phyloP scores from a whole-genome alignment of 176 grass and related monocot genomes.

The Avena eriantha region DNA sequence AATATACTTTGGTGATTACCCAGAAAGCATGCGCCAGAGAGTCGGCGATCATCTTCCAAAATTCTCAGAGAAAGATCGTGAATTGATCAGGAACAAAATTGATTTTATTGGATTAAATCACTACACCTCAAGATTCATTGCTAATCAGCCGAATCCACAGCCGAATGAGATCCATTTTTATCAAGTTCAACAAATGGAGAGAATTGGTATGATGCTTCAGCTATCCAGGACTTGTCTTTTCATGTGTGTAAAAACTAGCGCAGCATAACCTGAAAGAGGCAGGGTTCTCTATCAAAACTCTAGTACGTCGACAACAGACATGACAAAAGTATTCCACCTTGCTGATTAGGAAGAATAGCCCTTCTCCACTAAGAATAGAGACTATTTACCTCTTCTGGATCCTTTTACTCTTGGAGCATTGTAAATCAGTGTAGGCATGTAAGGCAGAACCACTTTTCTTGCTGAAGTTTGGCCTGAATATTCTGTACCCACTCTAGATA shows the following conservation, averaged over 20 bases:
- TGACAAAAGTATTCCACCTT: not conserved
- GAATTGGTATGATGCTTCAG: slow-evolving; percentile 62
- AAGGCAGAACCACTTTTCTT: not conserved
- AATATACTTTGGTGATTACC: slow-evolving; percentile 94
- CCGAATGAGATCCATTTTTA: slow-evolving; percentile 67
- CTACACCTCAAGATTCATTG: slow-evolving; percentile 90
- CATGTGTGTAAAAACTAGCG: not conserved
- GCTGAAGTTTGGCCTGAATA: slow-evolving; percentile 18
- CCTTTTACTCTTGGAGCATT: slow-evolving; percentile 1
- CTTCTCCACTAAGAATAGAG: not conserved
- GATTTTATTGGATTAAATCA: slow-evolving; percentile 98
- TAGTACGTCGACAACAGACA: not conserved
- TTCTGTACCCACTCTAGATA: slow-evolving; percentile 5
- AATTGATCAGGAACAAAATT: slow-evolving; percentile 81
- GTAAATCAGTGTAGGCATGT: not conserved
- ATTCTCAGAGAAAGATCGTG: slow-evolving; percentile 87
- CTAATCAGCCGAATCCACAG: slow-evolving; percentile 47
- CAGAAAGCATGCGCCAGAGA: slow-evolving; percentile 76
- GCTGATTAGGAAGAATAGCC: not conserved
- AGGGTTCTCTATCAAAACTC: not conserved
- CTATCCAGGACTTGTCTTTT: not conserved
- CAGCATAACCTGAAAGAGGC: slow-evolving; percentile 1
- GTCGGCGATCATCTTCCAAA: slow-evolving; percentile 86
- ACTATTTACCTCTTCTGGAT: not conserved
- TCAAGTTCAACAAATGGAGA: slow-evolving; percentile 68